A percentile compares a stretch with the other conserved stretches of the same genome.
Evolutionary conservation across 2,329 filamentous ascomycete genomes (phyloP).

Genomic region (Penicillium sp.): DNA sequence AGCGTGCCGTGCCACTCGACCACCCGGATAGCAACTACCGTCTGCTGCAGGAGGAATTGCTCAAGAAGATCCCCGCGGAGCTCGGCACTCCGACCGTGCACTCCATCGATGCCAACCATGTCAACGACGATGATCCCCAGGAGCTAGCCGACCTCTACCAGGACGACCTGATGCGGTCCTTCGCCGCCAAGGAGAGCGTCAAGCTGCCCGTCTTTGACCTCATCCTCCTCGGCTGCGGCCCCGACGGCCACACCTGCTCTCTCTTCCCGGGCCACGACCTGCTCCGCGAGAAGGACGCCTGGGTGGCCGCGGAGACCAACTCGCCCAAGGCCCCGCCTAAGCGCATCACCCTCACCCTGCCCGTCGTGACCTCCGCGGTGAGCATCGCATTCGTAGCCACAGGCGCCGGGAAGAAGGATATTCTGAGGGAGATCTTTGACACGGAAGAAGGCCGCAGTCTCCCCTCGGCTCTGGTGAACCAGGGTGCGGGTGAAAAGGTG

Average conservation of each 20-base stretch:
- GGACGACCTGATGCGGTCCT: constrained; percentile 76
- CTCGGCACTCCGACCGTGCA: constrained; percentile 68
- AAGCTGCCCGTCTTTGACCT: constrained; percentile 94
- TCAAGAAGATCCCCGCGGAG: constrained; percentile 77
- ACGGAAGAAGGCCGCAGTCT: constrained; percentile 67
- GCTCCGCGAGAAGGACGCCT: constrained; percentile 80
- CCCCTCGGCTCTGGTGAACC: constrained; percentile 85
- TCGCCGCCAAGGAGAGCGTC: constrained; percentile 89
- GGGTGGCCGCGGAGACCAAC: constrained; percentile 89
- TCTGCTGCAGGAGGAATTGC: constrained; percentile 78
- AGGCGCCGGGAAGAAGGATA: constrained; percentile 81
- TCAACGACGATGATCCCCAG: constrained; percentile 77
- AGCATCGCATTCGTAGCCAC: constrained; percentile 91
- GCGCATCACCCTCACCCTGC: constrained; percentile 87
- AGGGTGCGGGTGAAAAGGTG: constrained; percentile 75
- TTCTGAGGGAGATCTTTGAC: constrained; percentile 91
- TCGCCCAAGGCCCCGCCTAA: constrained; percentile 90
- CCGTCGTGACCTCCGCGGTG: constrained; percentile 81
- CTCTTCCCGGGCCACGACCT: constrained; percentile 88
- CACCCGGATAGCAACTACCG: constrained; percentile 93
- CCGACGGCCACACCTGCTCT: constrained; percentile 95
- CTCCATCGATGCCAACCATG: constrained; percentile 67
- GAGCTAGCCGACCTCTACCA: constrained; percentile 94
- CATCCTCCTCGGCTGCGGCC: constrained; percentile 86
- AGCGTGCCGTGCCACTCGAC: constrained; percentile 88